These are phyloP conservation scores for Alternaria tenuissima DNA, from an alignment of 2,329 filamentous ascomycete species.

Conservation along the genomic window DNA sequence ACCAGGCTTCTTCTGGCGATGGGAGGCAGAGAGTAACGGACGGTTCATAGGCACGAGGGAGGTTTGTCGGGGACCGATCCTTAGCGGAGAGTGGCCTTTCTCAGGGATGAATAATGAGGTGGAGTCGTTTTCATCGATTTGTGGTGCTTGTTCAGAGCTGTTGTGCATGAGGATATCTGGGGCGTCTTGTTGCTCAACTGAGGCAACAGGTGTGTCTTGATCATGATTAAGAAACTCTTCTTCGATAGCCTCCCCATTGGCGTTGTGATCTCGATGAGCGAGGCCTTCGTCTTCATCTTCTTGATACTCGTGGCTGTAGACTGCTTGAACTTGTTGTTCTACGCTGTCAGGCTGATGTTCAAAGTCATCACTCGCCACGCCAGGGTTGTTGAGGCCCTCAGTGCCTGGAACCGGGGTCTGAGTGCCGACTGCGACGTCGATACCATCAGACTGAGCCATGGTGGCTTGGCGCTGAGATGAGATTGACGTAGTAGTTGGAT, in stretches of 20 bases:
- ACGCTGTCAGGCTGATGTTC: background rate
- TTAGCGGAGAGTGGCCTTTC: background rate
- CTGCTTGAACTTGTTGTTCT: background rate
- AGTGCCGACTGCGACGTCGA: background rate
- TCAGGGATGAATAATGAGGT: constrained; percentile 29
- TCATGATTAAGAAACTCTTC: background rate
- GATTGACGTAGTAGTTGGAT: background rate
- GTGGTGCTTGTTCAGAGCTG: background rate
- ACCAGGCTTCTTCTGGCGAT: background rate
- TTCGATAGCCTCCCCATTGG: background rate
- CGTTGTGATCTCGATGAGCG: background rate
- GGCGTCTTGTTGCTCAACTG: background rate
- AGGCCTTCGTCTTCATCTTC: background rate
- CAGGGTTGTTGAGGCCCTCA: background rate
- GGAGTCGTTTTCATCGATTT: constrained; percentile 4
- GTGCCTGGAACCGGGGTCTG: constrained; percentile 7
- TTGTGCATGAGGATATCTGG: background rate
- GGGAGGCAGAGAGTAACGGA: constrained; percentile 1
- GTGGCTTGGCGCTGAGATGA: background rate
- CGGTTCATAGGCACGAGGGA: background rate
- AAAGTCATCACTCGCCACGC: background rate
- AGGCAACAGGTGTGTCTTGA: background rate
- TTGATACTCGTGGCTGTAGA: background rate
- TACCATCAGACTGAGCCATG: constrained; percentile 8
- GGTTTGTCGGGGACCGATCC: background rate